Evolutionary conservation across 495 filamentous ascomycete species (phyloP).

Genomic region (Penicillium verhagenii): DNA sequence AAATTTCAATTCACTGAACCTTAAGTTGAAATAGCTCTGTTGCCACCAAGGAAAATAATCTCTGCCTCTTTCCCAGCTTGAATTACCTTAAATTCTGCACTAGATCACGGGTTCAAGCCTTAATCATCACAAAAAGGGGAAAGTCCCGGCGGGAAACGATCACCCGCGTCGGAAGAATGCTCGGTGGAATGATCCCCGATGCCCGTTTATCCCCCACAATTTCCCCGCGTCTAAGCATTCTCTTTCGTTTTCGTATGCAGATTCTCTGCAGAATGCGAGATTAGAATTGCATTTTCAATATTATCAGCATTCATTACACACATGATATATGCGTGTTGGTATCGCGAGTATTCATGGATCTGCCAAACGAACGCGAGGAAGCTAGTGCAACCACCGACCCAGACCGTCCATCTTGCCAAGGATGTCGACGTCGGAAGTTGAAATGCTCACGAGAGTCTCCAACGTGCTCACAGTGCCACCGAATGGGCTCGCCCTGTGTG

Average conservation of each 20-base stretch:
- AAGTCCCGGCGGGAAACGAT: not conserved
- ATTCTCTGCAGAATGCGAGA: not conserved
- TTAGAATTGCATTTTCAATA: not conserved
- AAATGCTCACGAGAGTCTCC: slow-evolving; percentile 5
- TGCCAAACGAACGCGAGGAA: not conserved
- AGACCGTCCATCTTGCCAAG: slow-evolving; percentile 4
- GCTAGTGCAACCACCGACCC: not conserved
- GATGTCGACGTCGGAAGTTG: slow-evolving; percentile 4
- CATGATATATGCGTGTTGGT: too few species aligned
- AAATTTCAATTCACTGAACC: not conserved
- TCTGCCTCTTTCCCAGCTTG: too few species aligned
- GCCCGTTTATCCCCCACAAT: not conserved
- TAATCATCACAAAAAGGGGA: not conserved
- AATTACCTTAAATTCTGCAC: not conserved
- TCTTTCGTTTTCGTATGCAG: too few species aligned
- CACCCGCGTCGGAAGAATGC: not conserved
- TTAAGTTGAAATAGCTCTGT: not conserved
- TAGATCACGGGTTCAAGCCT: not conserved
- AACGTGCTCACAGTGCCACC: slow-evolving; percentile 1
- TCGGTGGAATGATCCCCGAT: not conserved
- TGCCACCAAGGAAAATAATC: too few species aligned
- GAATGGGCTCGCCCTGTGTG: slow-evolving; percentile 11
- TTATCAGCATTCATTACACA: not conserved
- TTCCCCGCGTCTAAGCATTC: too few species aligned
- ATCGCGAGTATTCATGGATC: too few species aligned